A percentile compares a stretch with the other conserved stretches of the same genome.
Conservation (phyloP, 176 grass and related monocot genomes). For the Oryza coarctata region DNA sequence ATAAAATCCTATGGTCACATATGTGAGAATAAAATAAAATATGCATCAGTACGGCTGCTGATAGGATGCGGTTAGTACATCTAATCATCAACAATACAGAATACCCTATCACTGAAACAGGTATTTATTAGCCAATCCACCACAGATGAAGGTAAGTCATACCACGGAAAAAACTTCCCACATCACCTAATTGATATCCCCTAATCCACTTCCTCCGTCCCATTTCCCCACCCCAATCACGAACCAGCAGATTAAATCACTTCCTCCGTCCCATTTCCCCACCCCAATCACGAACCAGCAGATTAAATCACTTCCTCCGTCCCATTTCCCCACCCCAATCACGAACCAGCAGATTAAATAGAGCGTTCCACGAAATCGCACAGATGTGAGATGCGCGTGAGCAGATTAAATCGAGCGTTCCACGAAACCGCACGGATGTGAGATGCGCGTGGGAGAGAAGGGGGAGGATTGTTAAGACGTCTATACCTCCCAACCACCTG, state of each 20-base stretch:
- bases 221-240: neutral
- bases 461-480: neutral
- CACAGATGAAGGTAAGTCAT: neutral
- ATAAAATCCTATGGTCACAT: neutral
- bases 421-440: neutral
- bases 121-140: neutral
- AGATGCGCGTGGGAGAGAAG: neutral
- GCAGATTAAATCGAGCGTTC: too few relatives aligned
- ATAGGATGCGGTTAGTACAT: neutral
- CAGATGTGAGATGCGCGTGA: neutral
- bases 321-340: neutral
- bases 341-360: neutral
- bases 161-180: neutral
- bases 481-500: slow-evolving; percentile 68
- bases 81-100: neutral
- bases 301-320: neutral
- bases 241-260: neutral
- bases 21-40: neutral
- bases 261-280: neutral
- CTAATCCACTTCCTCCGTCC: neutral
- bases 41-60: too few relatives aligned
- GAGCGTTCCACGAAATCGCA: neutral
- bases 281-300: neutral
- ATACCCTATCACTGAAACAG: neutral
- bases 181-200: too few relatives aligned